These are phyloP conservation scores for Gnaphalium uliginosum DNA, from an alignment of 129 eudicot species.

Conservation along the genomic window DNA sequence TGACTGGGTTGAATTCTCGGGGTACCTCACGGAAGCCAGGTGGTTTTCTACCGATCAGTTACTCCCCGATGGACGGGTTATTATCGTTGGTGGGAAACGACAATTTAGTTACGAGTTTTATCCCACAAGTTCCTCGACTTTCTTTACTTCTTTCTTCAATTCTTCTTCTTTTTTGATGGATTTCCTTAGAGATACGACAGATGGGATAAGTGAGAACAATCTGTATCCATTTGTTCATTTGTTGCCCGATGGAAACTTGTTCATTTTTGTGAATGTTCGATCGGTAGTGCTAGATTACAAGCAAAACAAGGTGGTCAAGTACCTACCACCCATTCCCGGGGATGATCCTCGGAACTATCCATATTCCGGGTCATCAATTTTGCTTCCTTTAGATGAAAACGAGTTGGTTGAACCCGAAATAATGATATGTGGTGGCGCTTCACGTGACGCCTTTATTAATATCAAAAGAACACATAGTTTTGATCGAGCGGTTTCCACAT, in stretches of 20 bases:
- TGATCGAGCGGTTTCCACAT: constrained; percentile 39
- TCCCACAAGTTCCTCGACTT: constrained; percentile 24
- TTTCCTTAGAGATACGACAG: constrained; percentile 51
- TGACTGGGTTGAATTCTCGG: constrained; percentile 67
- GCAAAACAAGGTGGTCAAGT: constrained; percentile 43
- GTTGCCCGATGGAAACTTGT: constrained; percentile 77
- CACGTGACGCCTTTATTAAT: constrained; percentile 35
- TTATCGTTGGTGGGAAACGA: constrained; percentile 66
- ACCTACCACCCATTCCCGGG: constrained; percentile 55
- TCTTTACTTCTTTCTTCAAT: constrained; percentile 11
- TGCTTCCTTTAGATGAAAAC: constrained; percentile 71
- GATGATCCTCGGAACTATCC: constrained; percentile 72
- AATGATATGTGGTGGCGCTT: constrained; percentile 81
- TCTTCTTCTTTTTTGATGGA: constrained; percentile 29
- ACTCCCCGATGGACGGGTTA: constrained; percentile 71
- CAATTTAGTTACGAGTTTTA: constrained; percentile 70
- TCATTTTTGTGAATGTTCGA: constrained; percentile 62
- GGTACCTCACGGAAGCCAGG: constrained; percentile 50
- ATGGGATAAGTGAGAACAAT: constrained; percentile 50
- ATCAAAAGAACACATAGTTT: constrained; percentile 27
- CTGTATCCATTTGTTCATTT: constrained; percentile 78
- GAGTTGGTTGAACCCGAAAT: constrained; percentile 42
- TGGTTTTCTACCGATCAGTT: constrained; percentile 80
- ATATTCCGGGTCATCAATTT: constrained; percentile 70
- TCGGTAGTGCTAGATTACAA: constrained; percentile 56